Conservation (phyloP, 2,329 filamentous ascomycete genomes). For the Thermothelomyces thermophilus region DNA sequence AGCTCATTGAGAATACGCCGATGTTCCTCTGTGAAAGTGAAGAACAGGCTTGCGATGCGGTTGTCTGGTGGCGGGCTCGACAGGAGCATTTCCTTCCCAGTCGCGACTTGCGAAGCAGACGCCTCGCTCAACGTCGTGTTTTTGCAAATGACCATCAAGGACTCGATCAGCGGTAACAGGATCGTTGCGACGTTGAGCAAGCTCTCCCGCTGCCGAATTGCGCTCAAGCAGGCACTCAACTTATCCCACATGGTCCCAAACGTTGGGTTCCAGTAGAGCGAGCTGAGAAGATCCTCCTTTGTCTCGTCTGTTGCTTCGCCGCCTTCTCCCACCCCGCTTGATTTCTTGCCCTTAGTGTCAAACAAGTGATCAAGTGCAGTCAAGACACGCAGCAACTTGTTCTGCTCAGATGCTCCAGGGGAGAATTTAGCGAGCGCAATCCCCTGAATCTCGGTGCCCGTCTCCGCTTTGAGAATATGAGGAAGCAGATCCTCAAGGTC, state of each 20-base stretch:
- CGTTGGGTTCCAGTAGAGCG: slow-evolving; percentile 82
- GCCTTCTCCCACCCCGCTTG: slow-evolving; percentile 36
- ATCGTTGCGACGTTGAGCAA: slow-evolving; percentile 98
- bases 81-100: slow-evolving; percentile 61
- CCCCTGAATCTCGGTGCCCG: slow-evolving; percentile 90
- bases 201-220: slow-evolving; percentile 85
- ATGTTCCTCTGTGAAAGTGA: slow-evolving; percentile 95
- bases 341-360: slow-evolving; percentile 65
- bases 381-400: slow-evolving; percentile 85
- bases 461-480: slow-evolving; percentile 79
- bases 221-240: slow-evolving; percentile 78
- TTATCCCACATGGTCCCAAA: slow-evolving; percentile 91
- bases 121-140: slow-evolving; percentile 79
- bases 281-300: slow-evolving; percentile 79
- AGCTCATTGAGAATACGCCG: slow-evolving; percentile 97
- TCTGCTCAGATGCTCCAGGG: slow-evolving; percentile 90
- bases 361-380: slow-evolving; percentile 95
- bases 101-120: slow-evolving; percentile 38
- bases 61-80: slow-evolving; percentile 73
- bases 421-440: slow-evolving; percentile 93
- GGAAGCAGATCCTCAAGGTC: slow-evolving; percentile 80
- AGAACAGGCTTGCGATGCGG: slow-evolving; percentile 85
- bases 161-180: slow-evolving; percentile 86
- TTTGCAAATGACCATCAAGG: slow-evolving; percentile 98
- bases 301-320: slow-evolving; percentile 50